phyloP scores from a whole-genome alignment of 768 basidiomycete genomes.

The Clitopilus hobsonii region DNA sequence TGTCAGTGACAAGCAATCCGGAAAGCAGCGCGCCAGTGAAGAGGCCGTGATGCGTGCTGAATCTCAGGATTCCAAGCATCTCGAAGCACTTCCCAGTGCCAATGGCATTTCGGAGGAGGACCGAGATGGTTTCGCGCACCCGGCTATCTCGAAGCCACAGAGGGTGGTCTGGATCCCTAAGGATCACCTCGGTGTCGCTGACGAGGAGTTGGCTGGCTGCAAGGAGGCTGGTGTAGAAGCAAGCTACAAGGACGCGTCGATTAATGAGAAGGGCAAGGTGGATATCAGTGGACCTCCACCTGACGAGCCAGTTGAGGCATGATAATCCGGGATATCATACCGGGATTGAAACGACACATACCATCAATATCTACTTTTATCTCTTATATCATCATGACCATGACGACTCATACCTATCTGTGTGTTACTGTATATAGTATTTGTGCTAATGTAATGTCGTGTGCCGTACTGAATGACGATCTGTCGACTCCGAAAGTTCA shows the following conservation, averaged over 20 bases:
- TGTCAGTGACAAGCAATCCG: slow-evolving; percentile 4
- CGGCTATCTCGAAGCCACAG: slow-evolving; percentile 71
- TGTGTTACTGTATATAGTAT: background rate
- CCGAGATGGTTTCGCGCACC: slow-evolving; percentile 81
- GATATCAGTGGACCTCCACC: slow-evolving; percentile 40
- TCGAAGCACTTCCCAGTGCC: slow-evolving; percentile 4
- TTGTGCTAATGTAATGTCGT: background rate
- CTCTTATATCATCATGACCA: background rate
- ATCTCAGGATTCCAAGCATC: background rate
- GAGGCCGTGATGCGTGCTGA: slow-evolving; percentile 2
- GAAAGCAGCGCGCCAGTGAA: slow-evolving; percentile 3
- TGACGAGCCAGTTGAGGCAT: slow-evolving; percentile 10
- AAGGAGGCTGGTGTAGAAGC: slow-evolving; percentile 46
- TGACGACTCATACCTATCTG: background rate
- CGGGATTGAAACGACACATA: too few relatives aligned
- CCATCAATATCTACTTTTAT: background rate
- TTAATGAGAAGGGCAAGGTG: slow-evolving; percentile 62
- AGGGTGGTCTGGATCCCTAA: slow-evolving; percentile 80
- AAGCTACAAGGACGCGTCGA: slow-evolving; percentile 42
- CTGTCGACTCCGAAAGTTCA: background rate
- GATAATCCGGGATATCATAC: too few relatives aligned
- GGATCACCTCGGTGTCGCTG: slow-evolving; percentile 61
- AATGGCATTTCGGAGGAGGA: slow-evolving; percentile 21
- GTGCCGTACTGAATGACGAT: background rate
- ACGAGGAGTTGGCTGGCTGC: slow-evolving; percentile 59